Base-by-base conservation (phyloP, 1,284 basidiomycete genomes). In the Microbotryum intermedium region DNA sequence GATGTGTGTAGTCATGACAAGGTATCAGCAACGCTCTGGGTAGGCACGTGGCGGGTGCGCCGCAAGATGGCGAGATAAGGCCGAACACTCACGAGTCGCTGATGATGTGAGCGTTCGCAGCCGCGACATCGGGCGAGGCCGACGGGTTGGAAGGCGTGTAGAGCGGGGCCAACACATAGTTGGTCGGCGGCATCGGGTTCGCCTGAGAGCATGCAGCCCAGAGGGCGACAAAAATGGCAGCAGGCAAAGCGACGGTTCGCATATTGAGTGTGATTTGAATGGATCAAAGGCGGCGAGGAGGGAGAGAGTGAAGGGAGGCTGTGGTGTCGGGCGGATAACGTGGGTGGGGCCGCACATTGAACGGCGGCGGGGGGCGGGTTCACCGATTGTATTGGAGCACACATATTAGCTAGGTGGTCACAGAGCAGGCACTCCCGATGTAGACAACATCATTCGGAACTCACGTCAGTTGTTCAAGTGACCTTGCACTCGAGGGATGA, bases 31-130 rank as follows among this genome's bases (percentile, higher is more conserved):
- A 18, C 34, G 34, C 18, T 39, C 13, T 16, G 34, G 3, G 34
- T 5, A 39, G 11, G 34, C 34, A 16, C 34, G 18, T 39, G 34
- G 34, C 34, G 34, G 34, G 34, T 39, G 34, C 34, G 34, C 34
- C 11, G 34, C 11, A 39, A 16, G 2, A 39, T 39, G 34, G 13
- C 34, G 34, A 39, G 34, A 18, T 39, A 39, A 39, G 34, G 29
- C 29, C 29, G 29, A 30, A 11, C 34, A 39, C 34, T 39, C 34
- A 39, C 45, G 65, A 67, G 58, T 71, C 68, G 6, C 53, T 47
- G 54, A 71, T 62, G 51, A 71, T 60, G 66, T 71, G 70, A 8
- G 59, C 58, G 39, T 66, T 46, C 18, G 59, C 57, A 3, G 49
- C 30, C 28, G 53, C 45, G n/a, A 44, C 53, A 13, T 44, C 42